Base-by-base conservation (phyloP, 23 red algal species). In the Gracilaria caudata region DNA sequence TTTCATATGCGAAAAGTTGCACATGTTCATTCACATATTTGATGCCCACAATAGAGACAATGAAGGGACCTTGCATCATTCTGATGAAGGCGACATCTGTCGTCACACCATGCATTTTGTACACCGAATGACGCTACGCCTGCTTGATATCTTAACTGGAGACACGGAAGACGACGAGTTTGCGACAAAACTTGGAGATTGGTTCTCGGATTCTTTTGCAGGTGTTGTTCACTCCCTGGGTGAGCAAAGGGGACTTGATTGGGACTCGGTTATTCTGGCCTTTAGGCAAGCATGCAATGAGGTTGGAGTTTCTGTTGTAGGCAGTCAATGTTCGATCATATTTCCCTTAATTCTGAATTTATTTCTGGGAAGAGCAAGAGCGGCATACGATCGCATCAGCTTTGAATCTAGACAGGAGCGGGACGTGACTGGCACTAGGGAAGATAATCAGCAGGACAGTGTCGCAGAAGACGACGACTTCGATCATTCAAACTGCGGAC, bases 301-400 rank as follows among this genome's bases (percentile, higher is more conserved):
- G 7, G 30, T 79, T 33, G 51, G 74, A 33, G 40, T 57, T 35
- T 3, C 44, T 79, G 51, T 79, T 4, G 4, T 79, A 7, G 74
- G 74, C 2, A 23, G 46, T 20, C 74, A 57, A 25, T 79, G 4
- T 79, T 79, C 74, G 23, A 19, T 79, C 39, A 20, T 79, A 3
- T 79, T 79, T 33, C 74, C 74, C 1, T 51, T 79, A 56, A 56
- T 79, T 51, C 51, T 79, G 4, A 79, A 79, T 79, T 79, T 79
- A 79, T 79, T 79, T 79, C 51, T 57, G 51, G 74, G 19, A 79
- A 53, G 74, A 14, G 51, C 51, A 30, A 53, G 44, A 79, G 30
- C 33, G 1, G 65, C 33, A 21, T 71, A 71, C 20, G 65, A 71
- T 71, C 65, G 65, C 65, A 21, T 71, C 9, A 41, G 1, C 5